Conservation (phyloP, 73 alveolate genomes). For the Paramecium pentaurelia region DNA sequence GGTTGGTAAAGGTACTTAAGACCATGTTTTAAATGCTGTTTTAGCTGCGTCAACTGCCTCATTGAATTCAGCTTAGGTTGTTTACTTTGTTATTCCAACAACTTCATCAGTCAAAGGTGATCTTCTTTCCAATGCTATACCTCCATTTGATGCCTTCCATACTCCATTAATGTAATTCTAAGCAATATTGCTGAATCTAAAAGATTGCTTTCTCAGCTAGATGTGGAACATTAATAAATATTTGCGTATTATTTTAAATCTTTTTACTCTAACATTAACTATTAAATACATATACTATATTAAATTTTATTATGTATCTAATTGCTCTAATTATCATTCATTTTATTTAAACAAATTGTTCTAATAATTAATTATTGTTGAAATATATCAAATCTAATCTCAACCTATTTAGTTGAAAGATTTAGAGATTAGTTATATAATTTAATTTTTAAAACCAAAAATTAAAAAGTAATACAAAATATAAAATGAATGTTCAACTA, state of each 20-base stretch:
- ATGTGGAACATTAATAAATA: neutral
- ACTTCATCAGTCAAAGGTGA: constrained; percentile 84
- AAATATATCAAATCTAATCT: neutral
- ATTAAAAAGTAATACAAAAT: neutral
- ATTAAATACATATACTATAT: neutral
- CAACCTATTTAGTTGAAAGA: neutral
- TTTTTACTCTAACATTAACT: neutral
- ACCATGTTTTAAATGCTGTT: constrained; percentile 85
- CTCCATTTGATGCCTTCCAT: constrained; percentile 74
- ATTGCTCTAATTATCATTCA: neutral
- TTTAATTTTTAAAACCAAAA: no score
- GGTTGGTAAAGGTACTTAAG: constrained; percentile 66
- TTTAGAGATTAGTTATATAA: no score
- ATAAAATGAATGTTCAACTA: neutral
- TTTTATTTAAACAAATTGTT: no score
- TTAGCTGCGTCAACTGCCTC: constrained; percentile 76
- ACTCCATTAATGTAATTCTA: constrained; percentile 69
- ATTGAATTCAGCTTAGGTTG: constrained; percentile 77
- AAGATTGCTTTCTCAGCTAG: neutral
- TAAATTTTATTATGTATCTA: neutral
- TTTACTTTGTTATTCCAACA: constrained; percentile 71
- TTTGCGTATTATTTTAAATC: constrained; percentile 16
- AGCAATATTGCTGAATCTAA: constrained; percentile 28
- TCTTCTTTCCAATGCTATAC: constrained; percentile 64
- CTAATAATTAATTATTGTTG: neutral